Percentiles rank a stretch among this genome's conserved stretches.
These are phyloP conservation scores for Conoideocrella luteorostrata DNA, from an alignment of 2,329 filamentous ascomycete genomes.

Conservation along the genomic window DNA sequence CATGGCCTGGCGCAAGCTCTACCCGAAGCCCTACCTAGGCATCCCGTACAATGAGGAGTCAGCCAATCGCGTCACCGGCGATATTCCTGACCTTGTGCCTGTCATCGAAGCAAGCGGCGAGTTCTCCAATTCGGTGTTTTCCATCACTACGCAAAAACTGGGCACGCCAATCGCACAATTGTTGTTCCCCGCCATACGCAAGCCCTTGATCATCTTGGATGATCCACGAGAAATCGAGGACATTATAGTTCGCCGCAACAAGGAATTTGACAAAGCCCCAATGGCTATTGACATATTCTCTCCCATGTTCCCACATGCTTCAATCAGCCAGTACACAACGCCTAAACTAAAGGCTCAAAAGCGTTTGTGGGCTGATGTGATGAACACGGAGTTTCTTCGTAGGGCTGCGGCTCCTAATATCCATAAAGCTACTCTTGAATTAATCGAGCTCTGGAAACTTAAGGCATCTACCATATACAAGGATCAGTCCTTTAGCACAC, in stretches of 20 bases:
- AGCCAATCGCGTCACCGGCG: neutral
- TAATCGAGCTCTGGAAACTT: constrained; percentile 27
- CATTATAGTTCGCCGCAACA: constrained; percentile 31
- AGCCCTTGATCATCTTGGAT: constrained; percentile 35
- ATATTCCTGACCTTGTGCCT: neutral
- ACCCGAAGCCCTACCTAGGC: neutral
- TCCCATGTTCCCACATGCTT: constrained; percentile 25
- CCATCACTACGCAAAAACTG: constrained; percentile 1
- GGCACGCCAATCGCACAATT: constrained; percentile 6
- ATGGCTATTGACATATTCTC: constrained; percentile 25
- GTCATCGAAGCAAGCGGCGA: neutral
- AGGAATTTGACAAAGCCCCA: constrained; percentile 37
- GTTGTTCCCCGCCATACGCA: constrained; percentile 34
- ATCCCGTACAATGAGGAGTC: neutral
- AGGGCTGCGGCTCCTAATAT: constrained; percentile 23
- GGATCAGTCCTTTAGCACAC: constrained; percentile 17
- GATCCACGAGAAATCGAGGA: constrained; percentile 35
- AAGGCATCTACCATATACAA: constrained; percentile 22
- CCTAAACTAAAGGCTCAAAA: constrained; percentile 25
- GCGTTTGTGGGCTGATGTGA: constrained; percentile 30
- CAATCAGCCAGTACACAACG: constrained; percentile 25
- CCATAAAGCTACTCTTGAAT: constrained; percentile 21
- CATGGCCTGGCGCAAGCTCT: neutral
- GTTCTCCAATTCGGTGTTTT: neutral
- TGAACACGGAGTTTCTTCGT: constrained; percentile 28